Evolutionary conservation across 805 yeast genomes (phyloP), one percentile per base, ranked within the genome.

Genomic region (Suhomyces prunicola): DNA sequence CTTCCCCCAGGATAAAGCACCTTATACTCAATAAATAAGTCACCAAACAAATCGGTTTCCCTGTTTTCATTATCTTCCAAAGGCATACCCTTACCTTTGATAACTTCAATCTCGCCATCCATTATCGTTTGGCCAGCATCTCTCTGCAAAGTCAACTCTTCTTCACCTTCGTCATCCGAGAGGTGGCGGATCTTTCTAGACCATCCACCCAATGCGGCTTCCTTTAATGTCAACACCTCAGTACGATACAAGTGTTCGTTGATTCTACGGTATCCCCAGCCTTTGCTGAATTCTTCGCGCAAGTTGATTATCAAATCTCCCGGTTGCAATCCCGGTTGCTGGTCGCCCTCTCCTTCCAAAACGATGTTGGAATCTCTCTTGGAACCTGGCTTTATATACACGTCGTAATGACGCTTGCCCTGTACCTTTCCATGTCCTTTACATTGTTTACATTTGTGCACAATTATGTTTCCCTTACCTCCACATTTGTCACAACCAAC

Each of bases 71-170:
- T 77, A 41, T 72, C 77, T 23, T 62, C 59, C 5, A 76, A 56
- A 2, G 98, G 98, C 97, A 94, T 90, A 23, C 99, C 99, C 61
- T 81, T 85, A 6, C 88, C 91, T 56, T 76, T 71, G 33, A 93
- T 58, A 2, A 77, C 68, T 67, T 94, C 97, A 6, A 87, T 75
- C 58, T 90, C 88, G 2, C 96, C 96, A 61, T 84, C 73, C 45
- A 72, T 57, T 1, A 88, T 84, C 8, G 77, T 63, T 31, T 71
- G 71, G 17, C 92, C 91, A 7, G 60, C 56, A 1, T 47, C 58
- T 54, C 97, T 79, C 36, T 69, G 54, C 3, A 90, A 50, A 0
- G 57, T 60, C 1, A 84, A 67, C 19, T 78, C 65, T 29, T 72
- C 71, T 17, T 58, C 60, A 26, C 46, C 54, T 47, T 82, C 79